Evolutionary conservation across 2,329 filamentous ascomycete species (phyloP), one percentile per base, ranked within the genome.

Genomic region (Ophiostoma pallidulum): DNA sequence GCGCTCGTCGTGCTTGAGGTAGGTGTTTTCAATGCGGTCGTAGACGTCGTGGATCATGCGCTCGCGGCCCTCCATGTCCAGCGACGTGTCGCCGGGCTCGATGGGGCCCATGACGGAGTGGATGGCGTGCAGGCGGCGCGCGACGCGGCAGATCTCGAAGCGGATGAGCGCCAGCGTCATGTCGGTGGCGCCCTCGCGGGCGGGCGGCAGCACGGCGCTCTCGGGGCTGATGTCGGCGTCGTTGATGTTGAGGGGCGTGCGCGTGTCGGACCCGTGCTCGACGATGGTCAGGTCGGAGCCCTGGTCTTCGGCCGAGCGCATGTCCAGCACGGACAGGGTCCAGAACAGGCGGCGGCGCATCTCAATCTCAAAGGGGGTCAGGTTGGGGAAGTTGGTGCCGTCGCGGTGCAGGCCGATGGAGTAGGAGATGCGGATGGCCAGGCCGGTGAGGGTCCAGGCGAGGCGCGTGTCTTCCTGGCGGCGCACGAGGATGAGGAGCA

Each of bases 281-380:
- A 66, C 58, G 1, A 78, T 69, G 1, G 64, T 70, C 16, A 75
- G 59, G 18, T 70, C 72, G 3, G 70, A 72, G 2, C 77, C 78
- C 37, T 78, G 74, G 24, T 80, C 74, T 51, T 81, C 77, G 4
- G 78, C 74, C 0, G 74, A 70, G n/a, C 75, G 69, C 8, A 76
- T 65, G 51, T 85, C 81, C 2, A 83, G 58, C 4, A 78, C 69
- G 37, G 74, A 69, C 2, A 84, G 66, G 18, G 73, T 70, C 72
- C 78, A 82, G 70, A 80, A 84, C 0, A 82, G 59, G 2, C 80
- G 68, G 5, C 80, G 69, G 16, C 80, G 70, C 62, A 82, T 77
- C 56, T 84, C 78, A 7, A 74, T 68, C 40, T 84, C 75, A 48
- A 80, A 83, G 0, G 76, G 73, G 0, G 70, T 69, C 2, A 84